These are phyloP conservation scores for Penicillium steckii DNA, from an alignment of 495 filamentous ascomycete genomes.

Conservation along the genomic window DNA sequence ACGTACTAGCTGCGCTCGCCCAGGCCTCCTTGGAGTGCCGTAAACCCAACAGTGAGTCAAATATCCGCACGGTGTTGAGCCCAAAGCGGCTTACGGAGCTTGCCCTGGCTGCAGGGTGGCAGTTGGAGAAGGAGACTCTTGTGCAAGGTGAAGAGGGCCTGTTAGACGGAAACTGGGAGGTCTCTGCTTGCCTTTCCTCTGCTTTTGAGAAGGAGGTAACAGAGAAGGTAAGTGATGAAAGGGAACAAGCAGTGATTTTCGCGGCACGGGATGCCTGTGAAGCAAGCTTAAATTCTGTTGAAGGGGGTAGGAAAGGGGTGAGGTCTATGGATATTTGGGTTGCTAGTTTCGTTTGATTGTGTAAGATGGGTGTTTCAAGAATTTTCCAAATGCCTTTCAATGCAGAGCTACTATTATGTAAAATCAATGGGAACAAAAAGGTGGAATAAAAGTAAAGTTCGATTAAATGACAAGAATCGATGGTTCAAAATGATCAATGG, in stretches of 20 bases:
- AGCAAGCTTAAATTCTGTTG: constrained; percentile 24
- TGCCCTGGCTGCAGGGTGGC: constrained; percentile 24
- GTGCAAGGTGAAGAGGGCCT: constrained; percentile 31
- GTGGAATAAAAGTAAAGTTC: too few species aligned
- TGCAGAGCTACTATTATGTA: too few species aligned
- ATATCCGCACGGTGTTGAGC: constrained; percentile 45
- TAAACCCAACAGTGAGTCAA: constrained; percentile 14
- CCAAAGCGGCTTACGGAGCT: constrained; percentile 28
- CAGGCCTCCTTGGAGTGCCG: constrained; percentile 16
- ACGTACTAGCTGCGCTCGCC: constrained; percentile 24
- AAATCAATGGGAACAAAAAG: too few species aligned
- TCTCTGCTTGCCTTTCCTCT: constrained; percentile 26
- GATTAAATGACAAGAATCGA: too few species aligned
- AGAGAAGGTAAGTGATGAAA: constrained; percentile 28
- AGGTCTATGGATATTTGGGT: constrained; percentile 51
- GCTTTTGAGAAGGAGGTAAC: constrained; percentile 23
- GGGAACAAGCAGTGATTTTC: constrained; percentile 30
- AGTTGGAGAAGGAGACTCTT: constrained; percentile 26
- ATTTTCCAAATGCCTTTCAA: too few species aligned
- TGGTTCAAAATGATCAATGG: too few species aligned
- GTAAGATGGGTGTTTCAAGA: too few species aligned
- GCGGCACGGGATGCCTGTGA: constrained; percentile 34
- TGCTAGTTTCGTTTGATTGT: constrained; percentile 32
- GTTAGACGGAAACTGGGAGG: constrained; percentile 49
- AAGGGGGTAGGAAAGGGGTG: constrained; percentile 32